Percentiles rank a stretch among this genome's conserved stretches.
phyloP scores from a whole-genome alignment of 352 stramenopile species.

The Globisporangium radiosum region DNA sequence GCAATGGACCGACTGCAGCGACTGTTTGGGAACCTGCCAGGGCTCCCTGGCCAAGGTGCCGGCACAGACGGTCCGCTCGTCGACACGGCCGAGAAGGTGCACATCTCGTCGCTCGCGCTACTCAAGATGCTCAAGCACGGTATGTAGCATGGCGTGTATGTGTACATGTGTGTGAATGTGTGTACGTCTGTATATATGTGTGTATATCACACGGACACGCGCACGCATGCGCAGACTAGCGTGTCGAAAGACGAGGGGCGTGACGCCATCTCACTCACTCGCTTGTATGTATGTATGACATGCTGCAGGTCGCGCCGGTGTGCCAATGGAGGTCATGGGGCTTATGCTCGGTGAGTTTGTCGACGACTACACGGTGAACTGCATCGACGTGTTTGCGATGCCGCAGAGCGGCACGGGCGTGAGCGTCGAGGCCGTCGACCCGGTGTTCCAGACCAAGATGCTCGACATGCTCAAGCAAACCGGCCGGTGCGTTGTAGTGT shows the following conservation, averaged over 20 bases:
- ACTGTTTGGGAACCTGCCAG: constrained; percentile 81
- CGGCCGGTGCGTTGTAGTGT: constrained; percentile 45
- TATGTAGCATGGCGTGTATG: constrained; percentile 11
- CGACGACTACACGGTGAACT: constrained; percentile 99
- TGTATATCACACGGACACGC: too few species aligned
- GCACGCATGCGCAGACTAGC: too few species aligned
- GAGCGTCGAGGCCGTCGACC: constrained; percentile 98
- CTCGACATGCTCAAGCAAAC: constrained; percentile 99
- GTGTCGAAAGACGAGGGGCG: not conserved
- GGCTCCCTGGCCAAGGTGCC: constrained; percentile 58
- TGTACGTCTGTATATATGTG: too few species aligned
- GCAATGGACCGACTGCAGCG: constrained; percentile 80
- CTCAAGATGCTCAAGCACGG: constrained; percentile 99
- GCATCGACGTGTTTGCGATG: constrained; percentile 99
- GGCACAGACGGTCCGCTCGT: constrained; percentile 90
- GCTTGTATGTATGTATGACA: too few species aligned
- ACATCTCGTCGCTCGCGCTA: constrained; percentile 98
- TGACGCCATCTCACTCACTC: not conserved
- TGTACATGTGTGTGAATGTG: constrained; percentile 2
- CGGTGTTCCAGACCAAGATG: constrained; percentile 99
- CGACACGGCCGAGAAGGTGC: constrained; percentile 98
- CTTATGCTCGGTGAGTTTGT: constrained; percentile 99
- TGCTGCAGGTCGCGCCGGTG: constrained; percentile 85
- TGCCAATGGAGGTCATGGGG: constrained; percentile 99
- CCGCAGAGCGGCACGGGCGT: constrained; percentile 95